phyloP scores from a whole-genome alignment of 2,329 filamentous ascomycete species.

The Pestalotiopsis sp. region DNA sequence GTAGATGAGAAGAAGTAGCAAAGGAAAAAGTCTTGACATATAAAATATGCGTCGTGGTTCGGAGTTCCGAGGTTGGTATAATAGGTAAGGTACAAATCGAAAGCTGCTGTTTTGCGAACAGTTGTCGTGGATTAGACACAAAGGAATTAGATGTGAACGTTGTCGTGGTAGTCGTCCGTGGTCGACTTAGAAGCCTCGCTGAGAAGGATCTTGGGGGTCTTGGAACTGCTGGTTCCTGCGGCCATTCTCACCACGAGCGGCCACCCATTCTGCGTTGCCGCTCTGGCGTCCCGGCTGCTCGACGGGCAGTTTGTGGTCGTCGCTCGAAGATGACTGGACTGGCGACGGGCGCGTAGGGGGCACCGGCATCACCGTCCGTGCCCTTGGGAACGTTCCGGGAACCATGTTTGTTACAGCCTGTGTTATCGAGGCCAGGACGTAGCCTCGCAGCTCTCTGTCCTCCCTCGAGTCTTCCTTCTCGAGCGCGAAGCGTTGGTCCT shows the following conservation, averaged over 20 bases:
- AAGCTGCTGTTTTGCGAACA: neutral
- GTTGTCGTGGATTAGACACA: slow-evolving; percentile 13
- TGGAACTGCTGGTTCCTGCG: slow-evolving; percentile 40
- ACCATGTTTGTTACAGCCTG: slow-evolving; percentile 72
- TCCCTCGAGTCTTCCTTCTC: slow-evolving; percentile 80
- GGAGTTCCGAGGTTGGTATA: neutral
- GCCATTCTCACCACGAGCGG: slow-evolving; percentile 47
- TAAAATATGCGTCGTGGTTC: slow-evolving; percentile 1
- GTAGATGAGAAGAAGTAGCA: neutral
- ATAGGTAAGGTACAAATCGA: slow-evolving; percentile 11
- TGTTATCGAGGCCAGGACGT: slow-evolving; percentile 74
- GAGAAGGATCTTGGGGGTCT: slow-evolving; percentile 47
- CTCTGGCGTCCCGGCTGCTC: slow-evolving; percentile 59
- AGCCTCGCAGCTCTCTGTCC: slow-evolving; percentile 73
- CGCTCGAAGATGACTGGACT: slow-evolving; percentile 32
- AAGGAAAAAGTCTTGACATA: slow-evolving; percentile 4
- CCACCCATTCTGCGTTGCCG: slow-evolving; percentile 53
- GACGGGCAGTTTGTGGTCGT: slow-evolving; percentile 63
- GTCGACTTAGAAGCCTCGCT: slow-evolving; percentile 28
- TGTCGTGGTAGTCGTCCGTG: neutral
- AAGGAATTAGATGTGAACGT: slow-evolving; percentile 9
- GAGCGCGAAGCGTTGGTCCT: slow-evolving; percentile 80
- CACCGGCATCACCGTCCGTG: slow-evolving; percentile 28
- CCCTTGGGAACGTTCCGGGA: slow-evolving; percentile 40
- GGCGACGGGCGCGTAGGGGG: slow-evolving; percentile 19